phyloP scores from a whole-genome alignment of 2,329 filamentous ascomycete species.

The Cladophialophora yegresii region DNA sequence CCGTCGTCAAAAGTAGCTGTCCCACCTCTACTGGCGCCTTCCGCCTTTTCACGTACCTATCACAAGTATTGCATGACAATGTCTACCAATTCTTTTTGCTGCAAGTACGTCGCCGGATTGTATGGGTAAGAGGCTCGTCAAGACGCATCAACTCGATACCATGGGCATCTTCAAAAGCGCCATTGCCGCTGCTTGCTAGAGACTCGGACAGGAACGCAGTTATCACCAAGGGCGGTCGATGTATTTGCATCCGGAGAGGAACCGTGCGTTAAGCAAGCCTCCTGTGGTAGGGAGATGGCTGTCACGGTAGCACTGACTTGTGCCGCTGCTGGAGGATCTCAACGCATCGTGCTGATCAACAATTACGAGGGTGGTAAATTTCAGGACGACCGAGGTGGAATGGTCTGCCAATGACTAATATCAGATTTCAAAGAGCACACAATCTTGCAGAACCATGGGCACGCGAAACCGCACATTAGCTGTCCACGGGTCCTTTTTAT shows the following conservation, averaged over 20 bases:
- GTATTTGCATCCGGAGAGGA: background rate
- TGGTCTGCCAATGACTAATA: background rate
- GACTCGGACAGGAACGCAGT: background rate
- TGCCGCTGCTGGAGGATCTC: background rate
- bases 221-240: background rate
- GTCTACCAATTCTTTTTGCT: background rate
- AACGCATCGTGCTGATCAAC: background rate
- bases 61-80: background rate
- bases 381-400: background rate
- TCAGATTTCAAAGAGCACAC: background rate
- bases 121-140: background rate
- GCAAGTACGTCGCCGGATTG: background rate
- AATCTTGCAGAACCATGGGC: background rate
- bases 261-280: background rate
- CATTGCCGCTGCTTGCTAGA: background rate
- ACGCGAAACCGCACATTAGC: background rate
- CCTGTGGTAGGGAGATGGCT: background rate
- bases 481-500: background rate
- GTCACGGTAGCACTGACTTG: background rate
- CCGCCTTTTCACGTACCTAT: background rate
- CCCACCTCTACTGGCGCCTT: background rate
- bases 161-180: too few relatives aligned
- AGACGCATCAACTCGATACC: too few relatives aligned
- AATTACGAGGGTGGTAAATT: background rate
- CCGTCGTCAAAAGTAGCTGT: background rate